phyloP scores from a whole-genome alignment of 23 red algal species.

The Gracilariopsis chorda region DNA sequence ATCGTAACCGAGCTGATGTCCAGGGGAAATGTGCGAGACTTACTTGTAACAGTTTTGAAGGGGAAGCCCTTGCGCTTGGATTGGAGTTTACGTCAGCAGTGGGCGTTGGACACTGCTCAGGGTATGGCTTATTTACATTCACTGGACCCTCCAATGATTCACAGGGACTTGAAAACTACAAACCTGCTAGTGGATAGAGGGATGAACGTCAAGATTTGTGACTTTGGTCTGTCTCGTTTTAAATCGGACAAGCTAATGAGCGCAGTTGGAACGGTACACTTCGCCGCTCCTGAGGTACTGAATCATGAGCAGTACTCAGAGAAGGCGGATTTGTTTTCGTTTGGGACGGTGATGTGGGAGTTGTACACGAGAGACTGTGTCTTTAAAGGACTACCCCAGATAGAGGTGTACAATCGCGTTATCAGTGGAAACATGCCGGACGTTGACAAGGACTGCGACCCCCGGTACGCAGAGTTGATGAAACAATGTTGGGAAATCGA shows the following conservation, averaged over 20 bases:
- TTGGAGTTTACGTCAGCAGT: conserved; percentile 59
- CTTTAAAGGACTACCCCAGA: conserved; percentile 76
- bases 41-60: conserved; percentile 46
- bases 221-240: conserved; percentile 79
- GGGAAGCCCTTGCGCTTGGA: conserved; percentile 39
- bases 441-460: conserved; percentile 51
- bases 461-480: conserved; percentile 44
- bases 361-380: conserved; percentile 71
- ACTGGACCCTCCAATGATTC: conserved; percentile 85
- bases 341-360: conserved; percentile 93
- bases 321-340: conserved; percentile 90
- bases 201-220: conserved; percentile 86
- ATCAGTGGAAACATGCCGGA: conserved; percentile 77
- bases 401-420: conserved; percentile 76
- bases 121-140: conserved; percentile 94
- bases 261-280: conserved; percentile 90
- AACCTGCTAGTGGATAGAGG: conserved; percentile 87
- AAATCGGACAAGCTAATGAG: conserved; percentile 70
- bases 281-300: conserved; percentile 94
- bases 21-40: conserved; percentile 72
- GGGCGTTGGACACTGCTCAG: conserved; percentile 73
- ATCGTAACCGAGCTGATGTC: conserved; percentile 86
- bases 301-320: conserved; percentile 93
- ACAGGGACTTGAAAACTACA: conserved; percentile 87
- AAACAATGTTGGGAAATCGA: conserved; percentile 71